Evolutionary conservation across 768 basidiomycete species (phyloP).

Genomic region (Mycena filopes): DNA sequence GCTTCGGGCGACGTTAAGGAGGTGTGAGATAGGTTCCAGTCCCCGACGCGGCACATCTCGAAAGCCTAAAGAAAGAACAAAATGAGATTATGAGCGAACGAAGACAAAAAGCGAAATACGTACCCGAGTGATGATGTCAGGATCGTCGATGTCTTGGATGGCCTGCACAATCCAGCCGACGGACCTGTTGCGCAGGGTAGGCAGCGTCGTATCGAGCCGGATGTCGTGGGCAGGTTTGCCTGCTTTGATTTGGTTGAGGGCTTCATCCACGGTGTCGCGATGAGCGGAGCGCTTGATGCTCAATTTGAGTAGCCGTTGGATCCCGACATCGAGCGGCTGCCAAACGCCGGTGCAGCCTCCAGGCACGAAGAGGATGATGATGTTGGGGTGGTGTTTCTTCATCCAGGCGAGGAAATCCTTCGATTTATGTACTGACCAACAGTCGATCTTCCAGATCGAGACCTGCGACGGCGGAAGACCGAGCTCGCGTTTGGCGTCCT

Average conservation of each 20-base stretch:
- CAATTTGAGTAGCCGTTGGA: conserved; percentile 24
- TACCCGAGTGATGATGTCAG: neutral
- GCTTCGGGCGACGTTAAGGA: neutral
- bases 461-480: conserved; percentile 23
- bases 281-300: conserved; percentile 33
- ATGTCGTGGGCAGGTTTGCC: neutral
- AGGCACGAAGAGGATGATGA: conserved; percentile 37
- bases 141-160: neutral
- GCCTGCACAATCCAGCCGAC: conserved; percentile 23
- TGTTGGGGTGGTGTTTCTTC: conserved; percentile 35
- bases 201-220: conserved; percentile 14
- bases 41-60: too few species aligned
- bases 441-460: conserved; percentile 35
- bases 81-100: too few species aligned
- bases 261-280: conserved; percentile 23
- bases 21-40: neutral
- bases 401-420: conserved; percentile 42
- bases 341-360: conserved; percentile 38
- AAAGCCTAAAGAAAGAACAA: too few species aligned
- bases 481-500: conserved; percentile 25
- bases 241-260: conserved; percentile 35
- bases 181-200: neutral
- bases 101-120: too few species aligned
- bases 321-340: conserved; percentile 37
- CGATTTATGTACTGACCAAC: conserved; percentile 44